These are phyloP conservation scores for Colletotrichum caudatum DNA, from an alignment of 2,329 filamentous ascomycete species.

Conservation along the genomic window DNA sequence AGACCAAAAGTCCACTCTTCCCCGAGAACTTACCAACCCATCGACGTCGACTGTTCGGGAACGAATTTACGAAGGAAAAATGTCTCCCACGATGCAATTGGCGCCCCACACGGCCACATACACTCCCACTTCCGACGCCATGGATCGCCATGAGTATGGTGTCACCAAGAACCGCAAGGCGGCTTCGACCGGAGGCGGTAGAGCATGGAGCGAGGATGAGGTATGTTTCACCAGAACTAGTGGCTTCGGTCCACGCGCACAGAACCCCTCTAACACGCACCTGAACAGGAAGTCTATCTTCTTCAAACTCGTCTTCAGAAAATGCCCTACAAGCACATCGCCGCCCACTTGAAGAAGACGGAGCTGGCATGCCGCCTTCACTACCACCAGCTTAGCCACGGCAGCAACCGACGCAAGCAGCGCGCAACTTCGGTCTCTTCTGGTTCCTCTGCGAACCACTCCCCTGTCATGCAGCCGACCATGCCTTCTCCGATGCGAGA, in stretches of 20 bases:
- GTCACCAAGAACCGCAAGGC: slow-evolving; percentile 75
- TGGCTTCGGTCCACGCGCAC: not conserved
- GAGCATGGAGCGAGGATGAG: slow-evolving; percentile 89
- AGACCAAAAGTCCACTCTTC: slow-evolving; percentile 1
- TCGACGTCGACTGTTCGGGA: slow-evolving; percentile 44
- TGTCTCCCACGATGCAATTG: slow-evolving; percentile 65
- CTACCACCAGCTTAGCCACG: slow-evolving; percentile 87
- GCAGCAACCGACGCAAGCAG: slow-evolving; percentile 80
- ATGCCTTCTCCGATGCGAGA: slow-evolving; percentile 65
- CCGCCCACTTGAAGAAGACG: slow-evolving; percentile 86
- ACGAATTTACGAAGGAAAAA: slow-evolving; percentile 52
- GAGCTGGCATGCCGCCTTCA: slow-evolving; percentile 89
- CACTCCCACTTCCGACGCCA: slow-evolving; percentile 64
- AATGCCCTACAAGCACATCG: slow-evolving; percentile 93
- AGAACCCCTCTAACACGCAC: slow-evolving; percentile 19
- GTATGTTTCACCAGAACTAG: slow-evolving; percentile 56
- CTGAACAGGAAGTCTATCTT: slow-evolving; percentile 79
- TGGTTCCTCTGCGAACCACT: slow-evolving; percentile 67
- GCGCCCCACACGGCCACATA: slow-evolving; percentile 59
- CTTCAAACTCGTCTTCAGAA: slow-evolving; percentile 87
- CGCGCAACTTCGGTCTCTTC: slow-evolving; percentile 78
- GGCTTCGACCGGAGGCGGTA: slow-evolving; percentile 78
- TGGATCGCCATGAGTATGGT: slow-evolving; percentile 70
- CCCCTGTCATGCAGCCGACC: slow-evolving; percentile 61
- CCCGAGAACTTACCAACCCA: slow-evolving; percentile 38